Conservation (phyloP, 179 eudicot species). For the Vitellaria paradoxa region DNA sequence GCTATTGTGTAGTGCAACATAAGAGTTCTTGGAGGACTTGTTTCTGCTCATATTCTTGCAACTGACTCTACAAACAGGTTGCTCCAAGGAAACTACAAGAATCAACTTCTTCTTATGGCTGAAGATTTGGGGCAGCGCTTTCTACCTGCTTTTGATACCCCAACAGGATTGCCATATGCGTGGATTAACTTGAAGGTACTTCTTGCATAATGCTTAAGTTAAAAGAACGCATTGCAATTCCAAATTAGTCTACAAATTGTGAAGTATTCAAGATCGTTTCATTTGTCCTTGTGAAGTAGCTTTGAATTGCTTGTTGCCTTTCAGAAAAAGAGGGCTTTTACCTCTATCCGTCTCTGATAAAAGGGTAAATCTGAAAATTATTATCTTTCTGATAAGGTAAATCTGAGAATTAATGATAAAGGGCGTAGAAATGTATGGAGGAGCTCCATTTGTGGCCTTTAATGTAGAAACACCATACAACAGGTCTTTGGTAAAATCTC, state of each 20-base stretch:
- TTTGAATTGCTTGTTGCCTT: not conserved
- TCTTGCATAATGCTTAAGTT: constrained; percentile 7
- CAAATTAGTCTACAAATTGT: not conserved
- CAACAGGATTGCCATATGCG: constrained; percentile 95
- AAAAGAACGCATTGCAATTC: not conserved
- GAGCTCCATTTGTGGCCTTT: too few relatives aligned
- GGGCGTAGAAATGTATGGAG: too few relatives aligned
- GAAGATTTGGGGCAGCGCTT: constrained; percentile 85
- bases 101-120: constrained; percentile 78
- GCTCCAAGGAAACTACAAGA: constrained; percentile 69
- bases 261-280: not conserved
- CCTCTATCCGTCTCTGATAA: too few relatives aligned
- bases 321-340: not conserved
- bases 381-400: too few relatives aligned
- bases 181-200: constrained; percentile 98
- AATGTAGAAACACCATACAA: too few relatives aligned
- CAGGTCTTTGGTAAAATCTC: too few relatives aligned
- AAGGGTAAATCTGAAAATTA: too few relatives aligned
- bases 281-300: not conserved
- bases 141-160: constrained; percentile 83
- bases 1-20: constrained; percentile 95
- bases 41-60: constrained; percentile 99
- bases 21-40: constrained; percentile 99
- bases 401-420: too few relatives aligned
- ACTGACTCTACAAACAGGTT: constrained; percentile 98